Percentiles rank a stretch among this genome's conserved stretches.
Evolutionary conservation across 2,329 filamentous ascomycete genomes (phyloP).

Genomic region (Alternaria consortialis): DNA sequence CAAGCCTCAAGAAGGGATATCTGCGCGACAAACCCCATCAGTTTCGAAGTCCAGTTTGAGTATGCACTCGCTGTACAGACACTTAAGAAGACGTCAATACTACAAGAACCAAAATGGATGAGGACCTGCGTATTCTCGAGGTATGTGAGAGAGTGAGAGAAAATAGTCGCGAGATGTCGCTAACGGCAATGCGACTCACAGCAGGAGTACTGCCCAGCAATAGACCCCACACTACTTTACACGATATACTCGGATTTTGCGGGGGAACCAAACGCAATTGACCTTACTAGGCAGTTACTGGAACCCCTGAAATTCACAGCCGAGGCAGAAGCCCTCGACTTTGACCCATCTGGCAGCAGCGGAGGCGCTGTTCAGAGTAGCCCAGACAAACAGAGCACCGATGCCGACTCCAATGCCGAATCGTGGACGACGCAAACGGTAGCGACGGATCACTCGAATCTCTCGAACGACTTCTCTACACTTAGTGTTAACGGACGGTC

Average conservation of each 20-base stretch:
- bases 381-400: constrained; percentile 30
- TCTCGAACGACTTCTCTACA: constrained; percentile 58
- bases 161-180: constrained; percentile 17
- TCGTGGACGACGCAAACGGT: constrained; percentile 54
- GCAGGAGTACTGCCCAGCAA: constrained; percentile 75
- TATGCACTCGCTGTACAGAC: constrained; percentile 35
- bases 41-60: constrained; percentile 24
- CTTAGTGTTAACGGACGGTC: constrained; percentile 40
- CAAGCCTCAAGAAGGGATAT: not conserved
- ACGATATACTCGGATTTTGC: constrained; percentile 80
- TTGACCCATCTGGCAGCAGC: constrained; percentile 79
- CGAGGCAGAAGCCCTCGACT: constrained; percentile 73
- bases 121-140: constrained; percentile 45
- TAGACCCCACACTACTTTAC: constrained; percentile 81
- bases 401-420: constrained; percentile 48
- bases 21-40: not conserved
- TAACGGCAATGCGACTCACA: constrained; percentile 47
- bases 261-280: constrained; percentile 61
- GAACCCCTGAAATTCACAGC: constrained; percentile 72
- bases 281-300: constrained; percentile 67
- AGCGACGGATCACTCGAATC: constrained; percentile 60
- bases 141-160: constrained; percentile 25
- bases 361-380: constrained; percentile 45
- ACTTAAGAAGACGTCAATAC: constrained; percentile 33
- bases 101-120: constrained; percentile 47